Conservation (phyloP, 495 filamentous ascomycete species). For the Hyaloscypha finlandica region DNA sequence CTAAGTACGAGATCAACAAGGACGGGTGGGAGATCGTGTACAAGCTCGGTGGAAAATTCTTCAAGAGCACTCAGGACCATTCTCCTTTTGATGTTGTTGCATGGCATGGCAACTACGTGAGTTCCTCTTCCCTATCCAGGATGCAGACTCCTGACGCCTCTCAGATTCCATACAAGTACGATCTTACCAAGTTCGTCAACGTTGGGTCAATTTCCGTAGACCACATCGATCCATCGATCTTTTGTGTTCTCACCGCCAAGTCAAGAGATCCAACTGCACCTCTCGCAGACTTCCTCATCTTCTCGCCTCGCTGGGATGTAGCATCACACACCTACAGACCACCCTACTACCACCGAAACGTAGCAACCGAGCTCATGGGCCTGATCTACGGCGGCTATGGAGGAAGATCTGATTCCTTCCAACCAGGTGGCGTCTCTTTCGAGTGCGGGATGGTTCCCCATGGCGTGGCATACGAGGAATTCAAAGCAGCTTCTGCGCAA, state of each 20-base stretch:
- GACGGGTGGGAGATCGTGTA: constrained; percentile 54
- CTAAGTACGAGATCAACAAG: constrained; percentile 54
- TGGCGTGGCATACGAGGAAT: constrained; percentile 57
- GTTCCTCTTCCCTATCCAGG: constrained; percentile 53
- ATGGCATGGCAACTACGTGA: constrained; percentile 81
- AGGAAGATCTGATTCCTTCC: constrained; percentile 56
- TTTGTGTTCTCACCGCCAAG: constrained; percentile 75
- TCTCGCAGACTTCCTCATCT: constrained; percentile 82
- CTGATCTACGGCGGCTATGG: constrained; percentile 57
- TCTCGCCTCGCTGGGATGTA: constrained; percentile 82
- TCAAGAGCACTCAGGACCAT: constrained; percentile 64
- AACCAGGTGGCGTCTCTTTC: constrained; percentile 56
- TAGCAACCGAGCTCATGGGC: constrained; percentile 63
- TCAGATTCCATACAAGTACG: constrained; percentile 79
- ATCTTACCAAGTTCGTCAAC: constrained; percentile 78
- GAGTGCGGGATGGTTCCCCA: constrained; percentile 61
- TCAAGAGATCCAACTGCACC: constrained; percentile 66
- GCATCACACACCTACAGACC: constrained; percentile 78
- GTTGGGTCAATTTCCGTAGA: constrained; percentile 75
- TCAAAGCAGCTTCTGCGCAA: constrained; percentile 45
- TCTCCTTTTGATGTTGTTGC: constrained; percentile 84
- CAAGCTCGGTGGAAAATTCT: constrained; percentile 66
- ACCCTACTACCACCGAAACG: constrained; percentile 81
- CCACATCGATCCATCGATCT: constrained; percentile 83
- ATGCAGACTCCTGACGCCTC: constrained; percentile 42